phyloP scores from a whole-genome alignment of 345 rosid genomes.

The Rhodomyrtus tomentosa region DNA sequence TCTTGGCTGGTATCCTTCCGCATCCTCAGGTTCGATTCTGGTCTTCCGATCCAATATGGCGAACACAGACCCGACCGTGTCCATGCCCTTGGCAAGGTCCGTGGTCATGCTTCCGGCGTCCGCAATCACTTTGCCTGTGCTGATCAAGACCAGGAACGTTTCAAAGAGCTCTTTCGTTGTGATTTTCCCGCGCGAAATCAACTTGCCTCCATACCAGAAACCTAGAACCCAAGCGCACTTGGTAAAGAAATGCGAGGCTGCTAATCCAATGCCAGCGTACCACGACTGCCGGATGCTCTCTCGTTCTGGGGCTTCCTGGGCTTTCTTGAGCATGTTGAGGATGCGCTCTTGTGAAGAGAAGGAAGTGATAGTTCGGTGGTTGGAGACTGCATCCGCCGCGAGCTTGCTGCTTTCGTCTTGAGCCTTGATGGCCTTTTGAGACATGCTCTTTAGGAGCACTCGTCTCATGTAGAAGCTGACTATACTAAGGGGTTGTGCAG shows the following conservation, averaged over 20 bases:
- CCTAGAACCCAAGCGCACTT: conserved; percentile 35
- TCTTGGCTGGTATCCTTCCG: conserved; percentile 26
- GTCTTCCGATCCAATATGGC: conserved; percentile 39
- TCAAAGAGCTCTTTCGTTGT: conserved; percentile 30
- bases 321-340: conserved; percentile 35
- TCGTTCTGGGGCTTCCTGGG: conserved; percentile 33
- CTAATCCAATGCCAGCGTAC: conserved; percentile 48
- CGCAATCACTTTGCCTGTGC: conserved; percentile 50
- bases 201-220: conserved; percentile 62
- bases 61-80: conserved; percentile 38
- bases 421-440: conserved; percentile 35
- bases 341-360: conserved; percentile 61
- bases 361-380: conserved; percentile 48
- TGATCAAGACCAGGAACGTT: conserved; percentile 48
- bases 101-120: conserved; percentile 68
- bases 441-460: conserved; percentile 34
- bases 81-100: conserved; percentile 41
- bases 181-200: conserved; percentile 33
- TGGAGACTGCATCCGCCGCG: conserved; percentile 51
- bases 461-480: conserved; percentile 29
- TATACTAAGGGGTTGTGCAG: conserved; percentile 38
- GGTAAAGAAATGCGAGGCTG: conserved; percentile 30
- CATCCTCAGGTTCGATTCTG: conserved; percentile 41
- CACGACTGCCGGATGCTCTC: conserved; percentile 51
- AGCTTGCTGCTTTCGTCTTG: conserved; percentile 54